phyloP scores from a whole-genome alignment of 2,329 filamentous ascomycete species.

The Aphanocladium album region DNA sequence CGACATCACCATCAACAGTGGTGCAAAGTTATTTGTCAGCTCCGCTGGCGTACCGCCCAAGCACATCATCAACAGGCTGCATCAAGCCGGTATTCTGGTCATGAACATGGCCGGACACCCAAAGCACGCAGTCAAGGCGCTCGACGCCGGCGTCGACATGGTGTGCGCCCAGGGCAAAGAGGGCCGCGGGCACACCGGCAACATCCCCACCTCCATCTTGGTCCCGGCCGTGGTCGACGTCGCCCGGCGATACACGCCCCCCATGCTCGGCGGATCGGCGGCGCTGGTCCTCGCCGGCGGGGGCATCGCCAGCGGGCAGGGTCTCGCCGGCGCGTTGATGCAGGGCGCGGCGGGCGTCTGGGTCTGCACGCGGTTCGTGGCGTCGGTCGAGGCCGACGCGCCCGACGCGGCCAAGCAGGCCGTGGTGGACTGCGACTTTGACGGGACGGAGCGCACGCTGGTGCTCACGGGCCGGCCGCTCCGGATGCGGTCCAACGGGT shows the following conservation, averaged over 20 bases:
- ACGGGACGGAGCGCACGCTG: constrained; percentile 76
- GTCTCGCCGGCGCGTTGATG: constrained; percentile 76
- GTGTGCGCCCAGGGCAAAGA: constrained; percentile 91
- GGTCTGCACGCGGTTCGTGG: constrained; percentile 95
- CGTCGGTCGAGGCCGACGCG: constrained; percentile 73
- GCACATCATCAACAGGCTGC: constrained; percentile 67
- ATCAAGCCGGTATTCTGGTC: constrained; percentile 72
- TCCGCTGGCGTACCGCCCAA: constrained; percentile 83
- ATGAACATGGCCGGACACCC: constrained; percentile 99
- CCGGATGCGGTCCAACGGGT: constrained; percentile 75
- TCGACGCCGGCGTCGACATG: constrained; percentile 82
- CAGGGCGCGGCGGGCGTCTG: constrained; percentile 84
- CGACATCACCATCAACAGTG: constrained; percentile 76
- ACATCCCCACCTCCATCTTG: constrained; percentile 78
- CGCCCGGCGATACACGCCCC: constrained; percentile 64
- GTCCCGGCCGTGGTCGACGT: constrained; percentile 84
- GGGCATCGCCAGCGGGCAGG: constrained; percentile 76
- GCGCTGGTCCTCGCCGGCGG: constrained; percentile 86
- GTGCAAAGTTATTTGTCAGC: constrained; percentile 76
- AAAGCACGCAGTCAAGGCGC: constrained; percentile 82
- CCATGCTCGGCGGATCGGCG: constrained; percentile 56
- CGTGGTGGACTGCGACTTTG: constrained; percentile 70
- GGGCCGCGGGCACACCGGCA: constrained; percentile 90
- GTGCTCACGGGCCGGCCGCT: constrained; percentile 79
- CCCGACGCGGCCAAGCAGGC: constrained; percentile 77